Percentiles rank a stretch among this genome's conserved stretches.
phyloP scores from a whole-genome alignment of 73 alveolate genomes.

The Symbiodinium pilosum region DNA sequence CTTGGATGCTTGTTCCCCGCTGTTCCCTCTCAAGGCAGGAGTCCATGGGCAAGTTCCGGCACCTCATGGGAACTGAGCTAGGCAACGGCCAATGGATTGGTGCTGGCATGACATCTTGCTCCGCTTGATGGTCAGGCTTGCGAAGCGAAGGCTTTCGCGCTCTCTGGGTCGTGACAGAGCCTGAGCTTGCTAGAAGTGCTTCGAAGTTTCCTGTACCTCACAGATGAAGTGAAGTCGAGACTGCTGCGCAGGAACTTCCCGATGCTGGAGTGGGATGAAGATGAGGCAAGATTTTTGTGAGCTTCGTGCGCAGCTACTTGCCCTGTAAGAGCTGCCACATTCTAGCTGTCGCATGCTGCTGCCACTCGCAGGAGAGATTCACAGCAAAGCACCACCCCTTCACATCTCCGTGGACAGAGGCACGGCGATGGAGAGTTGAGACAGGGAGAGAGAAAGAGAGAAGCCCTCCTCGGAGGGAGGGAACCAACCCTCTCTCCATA shows the following conservation, averaged over 20 bases:
- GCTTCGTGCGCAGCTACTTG: neutral
- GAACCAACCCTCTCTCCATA: no score
- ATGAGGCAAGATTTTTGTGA: neutral
- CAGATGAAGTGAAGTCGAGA: neutral
- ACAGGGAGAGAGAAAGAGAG: neutral
- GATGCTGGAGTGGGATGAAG: conserved; percentile 94
- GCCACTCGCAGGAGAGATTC: conserved; percentile 33
- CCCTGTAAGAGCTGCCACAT: no score
- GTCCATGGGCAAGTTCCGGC: conserved; percentile 89
- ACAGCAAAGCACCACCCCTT: conserved; percentile 92
- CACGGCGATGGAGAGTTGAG: neutral
- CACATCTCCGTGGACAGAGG: conserved; percentile 94
- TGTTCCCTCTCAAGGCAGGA: conserved; percentile 20
- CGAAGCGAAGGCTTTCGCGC: conserved; percentile 90
- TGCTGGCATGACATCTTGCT: neutral
- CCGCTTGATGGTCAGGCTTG: conserved; percentile 8
- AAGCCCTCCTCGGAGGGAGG: no score
- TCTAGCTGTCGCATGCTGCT: neutral
- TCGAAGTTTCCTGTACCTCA: no score
- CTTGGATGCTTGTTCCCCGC: neutral
- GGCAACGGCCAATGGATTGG: no score
- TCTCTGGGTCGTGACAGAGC: conserved; percentile 75
- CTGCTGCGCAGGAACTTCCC: conserved; percentile 61
- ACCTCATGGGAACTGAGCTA: conserved; percentile 79
- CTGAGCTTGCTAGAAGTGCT: neutral